Base-by-base conservation (phyloP, 768 basidiomycete genomes). In the Pholiota molesta region DNA sequence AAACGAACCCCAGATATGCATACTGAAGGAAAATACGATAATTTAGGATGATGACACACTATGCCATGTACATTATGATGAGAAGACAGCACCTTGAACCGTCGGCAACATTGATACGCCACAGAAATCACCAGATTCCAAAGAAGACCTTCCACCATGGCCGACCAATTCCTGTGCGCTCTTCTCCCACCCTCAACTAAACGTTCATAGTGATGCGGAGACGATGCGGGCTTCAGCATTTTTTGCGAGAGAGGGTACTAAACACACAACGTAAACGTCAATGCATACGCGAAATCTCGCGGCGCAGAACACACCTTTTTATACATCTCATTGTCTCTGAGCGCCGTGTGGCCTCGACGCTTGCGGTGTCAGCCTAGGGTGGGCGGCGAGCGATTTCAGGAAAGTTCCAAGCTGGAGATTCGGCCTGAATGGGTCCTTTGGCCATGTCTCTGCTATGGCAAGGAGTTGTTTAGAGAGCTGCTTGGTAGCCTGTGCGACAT, bases 111-210 rank as follows among this genome's bases (percentile, higher is more conserved):
- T 37, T 16, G 35, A 11, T 37, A 13, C 13, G 31, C 35, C 17
- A 23, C 49, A 23, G 39, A 21, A 23, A 54, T 65, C 81, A 88
- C 90, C 91, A 92, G 61, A 92, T 80, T 40, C 85, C 84, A 66
- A 94, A 88, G 73, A 94, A 90, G 45, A 89, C 76, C 72, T 94
- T 92, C 92, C 92, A 94, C 88, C 88, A 87, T 2, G 92, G 90
- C 58, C 92, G 78, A 35, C 83, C 83, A 47, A 92, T 89, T n/a
- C 92, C 68, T 86, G 78, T 11, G 86, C 83, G 66, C 89, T 90
- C 75, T 89, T 90, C 61, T 91, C 86, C 63, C 88, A 86, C 86
- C 92, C 66, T 91, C 89, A 1, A 85, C 79, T 9, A 94, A 82
- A 26, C 89, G 84, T 47, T 86, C 80, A 67, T 94, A 94, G 74